These are phyloP conservation scores for Eurotiales sp. DNA, from an alignment of 2,329 filamentous ascomycete species.

Conservation along the genomic window DNA sequence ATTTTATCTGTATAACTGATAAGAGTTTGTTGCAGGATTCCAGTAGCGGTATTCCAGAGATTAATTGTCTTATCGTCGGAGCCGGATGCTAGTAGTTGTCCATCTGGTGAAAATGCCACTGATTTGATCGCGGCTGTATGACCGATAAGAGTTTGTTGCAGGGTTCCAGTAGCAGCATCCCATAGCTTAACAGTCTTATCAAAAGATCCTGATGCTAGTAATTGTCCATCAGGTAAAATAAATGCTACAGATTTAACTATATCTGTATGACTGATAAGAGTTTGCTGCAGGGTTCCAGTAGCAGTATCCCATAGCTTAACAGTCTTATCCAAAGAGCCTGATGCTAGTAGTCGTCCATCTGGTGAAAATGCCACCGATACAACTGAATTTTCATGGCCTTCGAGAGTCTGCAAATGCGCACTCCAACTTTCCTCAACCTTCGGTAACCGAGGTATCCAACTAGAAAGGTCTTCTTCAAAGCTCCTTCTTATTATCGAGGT, in stretches of 20 bases:
- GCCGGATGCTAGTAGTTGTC: too few relatives aligned
- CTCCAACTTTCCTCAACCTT: constrained; percentile 18
- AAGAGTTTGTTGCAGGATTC: too few relatives aligned
- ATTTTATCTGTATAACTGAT: background rate
- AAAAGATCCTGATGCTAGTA: background rate
- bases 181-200: background rate
- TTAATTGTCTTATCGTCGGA: too few relatives aligned
- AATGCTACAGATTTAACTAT: too few relatives aligned
- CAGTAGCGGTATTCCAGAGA: too few relatives aligned
- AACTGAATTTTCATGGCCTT: constrained; percentile 5
- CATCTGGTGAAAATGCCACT: too few relatives aligned
- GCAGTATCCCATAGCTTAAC: background rate
- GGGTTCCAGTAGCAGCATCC: too few relatives aligned
- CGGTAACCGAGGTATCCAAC: constrained; percentile 16
- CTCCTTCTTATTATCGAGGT: constrained; percentile 22
- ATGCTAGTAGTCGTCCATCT: background rate
- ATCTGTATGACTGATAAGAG: background rate
- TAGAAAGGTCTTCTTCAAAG: constrained; percentile 19
- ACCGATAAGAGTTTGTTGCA: too few relatives aligned
- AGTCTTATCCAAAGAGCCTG: background rate
- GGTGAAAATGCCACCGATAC: background rate
- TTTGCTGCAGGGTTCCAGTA: background rate
- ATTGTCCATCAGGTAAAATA: background rate
- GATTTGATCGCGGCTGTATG: too few relatives aligned
- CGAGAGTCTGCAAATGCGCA: constrained; percentile 22